These are phyloP conservation scores for Leptographium flavum DNA, from an alignment of 2,329 filamentous ascomycete genomes.

Conservation along the genomic window DNA sequence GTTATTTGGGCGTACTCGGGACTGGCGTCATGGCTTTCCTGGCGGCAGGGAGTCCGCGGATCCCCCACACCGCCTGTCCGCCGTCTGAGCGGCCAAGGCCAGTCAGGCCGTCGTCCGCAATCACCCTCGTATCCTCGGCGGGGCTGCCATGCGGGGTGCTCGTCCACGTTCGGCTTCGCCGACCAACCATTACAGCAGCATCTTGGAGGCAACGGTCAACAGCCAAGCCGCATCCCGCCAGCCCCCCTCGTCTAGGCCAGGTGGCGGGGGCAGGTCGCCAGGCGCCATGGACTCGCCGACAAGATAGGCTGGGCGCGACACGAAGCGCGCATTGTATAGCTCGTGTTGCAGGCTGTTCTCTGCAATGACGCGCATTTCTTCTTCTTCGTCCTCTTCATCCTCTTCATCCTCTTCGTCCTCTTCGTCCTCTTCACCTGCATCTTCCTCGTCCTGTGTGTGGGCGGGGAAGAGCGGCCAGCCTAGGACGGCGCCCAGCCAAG, in stretches of 20 bases:
- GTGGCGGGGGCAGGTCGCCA: conserved; percentile 31
- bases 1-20: no score
- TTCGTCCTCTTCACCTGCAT: conserved; percentile 22
- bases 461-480: conserved; percentile 50
- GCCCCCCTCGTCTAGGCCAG: conserved; percentile 40
- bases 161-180: no score
- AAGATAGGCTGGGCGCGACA: conserved; percentile 15
- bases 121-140: no score
- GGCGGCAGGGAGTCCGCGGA: no score
- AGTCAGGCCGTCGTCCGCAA: no score
- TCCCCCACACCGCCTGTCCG: no score
- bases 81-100: no score
- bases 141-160: no score
- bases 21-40: no score
- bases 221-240: conserved; percentile 59
- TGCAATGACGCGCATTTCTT: no score
- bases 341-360: conserved; percentile 14
- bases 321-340: no score
- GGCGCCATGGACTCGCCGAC: conserved; percentile 17
- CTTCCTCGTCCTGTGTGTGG: conserved; percentile 43
- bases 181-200: conserved; percentile 30
- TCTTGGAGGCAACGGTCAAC: conserved; percentile 48
- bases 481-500: conserved; percentile 44
- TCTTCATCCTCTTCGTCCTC: conserved; percentile 20
- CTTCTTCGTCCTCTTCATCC: conserved; percentile 23